Base-by-base conservation (phyloP, 139 green algal species). In the Penium margaritaceum region DNA sequence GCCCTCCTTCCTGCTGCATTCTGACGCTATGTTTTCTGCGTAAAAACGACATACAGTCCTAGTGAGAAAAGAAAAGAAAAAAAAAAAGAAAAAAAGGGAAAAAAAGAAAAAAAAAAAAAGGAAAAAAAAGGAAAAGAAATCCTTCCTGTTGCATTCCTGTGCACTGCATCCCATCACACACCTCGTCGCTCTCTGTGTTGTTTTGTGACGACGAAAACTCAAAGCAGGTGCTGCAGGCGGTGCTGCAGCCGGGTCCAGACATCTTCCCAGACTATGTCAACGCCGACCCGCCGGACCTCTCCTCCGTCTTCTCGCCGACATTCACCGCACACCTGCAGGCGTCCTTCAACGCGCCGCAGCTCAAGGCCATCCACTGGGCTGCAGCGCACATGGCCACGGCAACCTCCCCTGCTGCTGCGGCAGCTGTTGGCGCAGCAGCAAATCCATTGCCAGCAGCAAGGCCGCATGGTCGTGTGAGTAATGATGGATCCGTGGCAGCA, bases 231-330 rank as follows among this genome's bases (percentile, higher is more conserved):
- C 9, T 62, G 60, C 36, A 60, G n/a, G 70, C 70, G 5, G 36
- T 78, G 19, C 62, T 78, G 39, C 34, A 33, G 3, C 70, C 70
- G 3, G 43, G 39, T 9, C 60, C 37, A 15, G 24, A 78, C 29
- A 12, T 73, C 24, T 78, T 78, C 60, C 70, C 70, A 6, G 21
- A 78, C n/a, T 78, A 78, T 62, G 60, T 32, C 39, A 44, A 37
- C n/a, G 19, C 60, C 12, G 1, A 75, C 3, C 32, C 70, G 21
- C 70, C 70, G 2, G 24, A 64, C 15, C 61, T 78, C 21, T n/a
- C 44, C 60, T 27, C 55, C 2, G 14, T 35, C 34, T 74, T 78
- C 62, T 67, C 70, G 14, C 38, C 37, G 3, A 37, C 70, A 1
- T 78, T 78, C 47, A 63, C n/a, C 38, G 27, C n/a, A 2, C 60